Percentiles rank a stretch among this genome's conserved stretches.
phyloP scores from a whole-genome alignment of 1,139 yeast species.

The Blastobotrys petasosporus region DNA sequence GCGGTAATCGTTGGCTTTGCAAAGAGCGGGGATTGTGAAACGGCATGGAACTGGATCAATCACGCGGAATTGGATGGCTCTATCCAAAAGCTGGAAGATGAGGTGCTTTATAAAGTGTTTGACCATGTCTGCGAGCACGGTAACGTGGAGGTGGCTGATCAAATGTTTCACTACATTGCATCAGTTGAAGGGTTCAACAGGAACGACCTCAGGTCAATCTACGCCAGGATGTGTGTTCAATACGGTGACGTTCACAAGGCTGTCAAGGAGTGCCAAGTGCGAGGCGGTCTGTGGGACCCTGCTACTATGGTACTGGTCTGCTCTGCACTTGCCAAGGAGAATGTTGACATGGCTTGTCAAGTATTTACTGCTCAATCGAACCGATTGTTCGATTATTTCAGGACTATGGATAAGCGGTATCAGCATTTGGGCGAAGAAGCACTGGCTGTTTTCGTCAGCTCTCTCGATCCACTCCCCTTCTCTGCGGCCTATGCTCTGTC shows the following conservation, averaged over 20 bases:
- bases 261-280: slow-evolving; percentile 30
- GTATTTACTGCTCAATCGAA: slow-evolving; percentile 22
- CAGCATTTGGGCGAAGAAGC: slow-evolving; percentile 10
- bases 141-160: slow-evolving; percentile 20
- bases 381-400: slow-evolving; percentile 13
- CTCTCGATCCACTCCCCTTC: not conserved
- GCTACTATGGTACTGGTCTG: slow-evolving; percentile 26
- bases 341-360: slow-evolving; percentile 21
- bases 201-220: slow-evolving; percentile 23
- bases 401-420: not conserved
- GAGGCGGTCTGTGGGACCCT: slow-evolving; percentile 32
- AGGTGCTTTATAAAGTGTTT: slow-evolving; percentile 20
- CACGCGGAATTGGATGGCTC: slow-evolving; percentile 22
- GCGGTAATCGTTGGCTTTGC: slow-evolving; percentile 30
- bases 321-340: slow-evolving; percentile 19
- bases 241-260: slow-evolving; percentile 26
- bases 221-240: slow-evolving; percentile 19
- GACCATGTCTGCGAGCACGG: slow-evolving; percentile 21
- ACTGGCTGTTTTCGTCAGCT: not conserved
- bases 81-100: slow-evolving; percentile 18
- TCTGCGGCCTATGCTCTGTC: slow-evolving; percentile 18
- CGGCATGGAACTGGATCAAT: slow-evolving; percentile 35
- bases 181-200: slow-evolving; percentile 15
- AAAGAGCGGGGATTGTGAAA: slow-evolving; percentile 23
- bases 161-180: slow-evolving; percentile 28